Conservation (phyloP, 768 basidiomycete genomes). For the Naganishia vishniacii region DNA sequence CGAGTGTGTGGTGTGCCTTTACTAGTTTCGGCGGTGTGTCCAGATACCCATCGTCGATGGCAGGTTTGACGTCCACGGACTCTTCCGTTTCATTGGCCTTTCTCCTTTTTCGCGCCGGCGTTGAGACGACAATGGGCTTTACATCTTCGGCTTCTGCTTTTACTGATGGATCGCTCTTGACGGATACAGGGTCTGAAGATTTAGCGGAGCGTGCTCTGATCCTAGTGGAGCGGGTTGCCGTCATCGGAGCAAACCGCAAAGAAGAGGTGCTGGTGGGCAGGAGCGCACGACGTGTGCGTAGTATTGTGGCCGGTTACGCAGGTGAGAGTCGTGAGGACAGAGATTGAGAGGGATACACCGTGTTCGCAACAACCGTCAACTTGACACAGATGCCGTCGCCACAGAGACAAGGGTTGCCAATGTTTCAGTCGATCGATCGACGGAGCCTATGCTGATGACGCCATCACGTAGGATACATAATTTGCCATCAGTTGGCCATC, state of each 20-base stretch:
- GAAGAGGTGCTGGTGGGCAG: no score
- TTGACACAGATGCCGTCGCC: not conserved
- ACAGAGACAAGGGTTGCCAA: not conserved
- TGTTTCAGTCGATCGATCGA: constrained; percentile 19
- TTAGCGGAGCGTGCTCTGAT: not conserved
- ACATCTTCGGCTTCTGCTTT: not conserved
- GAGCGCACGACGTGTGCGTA: no score
- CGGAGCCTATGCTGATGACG: not conserved
- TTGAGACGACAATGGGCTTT: not conserved
- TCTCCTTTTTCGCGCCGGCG: not conserved
- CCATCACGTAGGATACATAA: no score
- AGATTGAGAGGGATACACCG: not conserved
- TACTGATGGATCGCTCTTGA: not conserved
- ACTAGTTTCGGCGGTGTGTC: not conserved
- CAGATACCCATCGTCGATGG: not conserved
- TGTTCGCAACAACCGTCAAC: not conserved
- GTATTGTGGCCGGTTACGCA: not conserved
- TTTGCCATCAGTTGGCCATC: no score
- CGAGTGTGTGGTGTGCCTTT: not conserved
- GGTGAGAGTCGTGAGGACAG: no score
- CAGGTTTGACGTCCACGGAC: not conserved
- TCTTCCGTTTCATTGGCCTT: not conserved
- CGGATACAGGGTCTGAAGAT: not conserved
- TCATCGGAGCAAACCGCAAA: not conserved
- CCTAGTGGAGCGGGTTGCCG: not conserved